These are phyloP conservation scores for Sporothrix euskadiensis DNA, from an alignment of 2,329 filamentous ascomycete genomes.

Conservation along the genomic window DNA sequence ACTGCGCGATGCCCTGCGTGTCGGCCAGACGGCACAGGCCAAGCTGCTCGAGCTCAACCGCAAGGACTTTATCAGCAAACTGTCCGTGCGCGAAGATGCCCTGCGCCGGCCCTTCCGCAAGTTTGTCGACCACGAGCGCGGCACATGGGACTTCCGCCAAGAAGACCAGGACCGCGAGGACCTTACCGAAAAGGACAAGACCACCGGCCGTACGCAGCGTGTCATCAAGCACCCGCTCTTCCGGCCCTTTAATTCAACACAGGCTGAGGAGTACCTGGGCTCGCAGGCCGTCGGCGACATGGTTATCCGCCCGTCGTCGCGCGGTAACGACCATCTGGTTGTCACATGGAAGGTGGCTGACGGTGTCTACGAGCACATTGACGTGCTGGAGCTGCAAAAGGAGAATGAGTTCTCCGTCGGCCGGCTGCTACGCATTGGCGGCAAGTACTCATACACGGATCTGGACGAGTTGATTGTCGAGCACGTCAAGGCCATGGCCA, in stretches of 20 bases:
- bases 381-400: constrained; percentile 95
- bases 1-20: constrained; percentile 71
- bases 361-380: constrained; percentile 94
- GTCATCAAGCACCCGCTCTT: constrained; percentile 98
- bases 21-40: constrained; percentile 82
- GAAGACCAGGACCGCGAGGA: constrained; percentile 82
- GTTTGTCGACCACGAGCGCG: constrained; percentile 68
- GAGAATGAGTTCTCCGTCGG: constrained; percentile 96
- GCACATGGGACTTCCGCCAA: constrained; percentile 83
- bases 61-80: constrained; percentile 77
- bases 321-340: constrained; percentile 90
- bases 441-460: constrained; percentile 91
- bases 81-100: constrained; percentile 80
- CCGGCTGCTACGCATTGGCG: constrained; percentile 77
- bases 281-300: constrained; percentile 84
- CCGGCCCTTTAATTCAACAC: constrained; percentile 84
- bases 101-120: constrained; percentile 71
- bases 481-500: constrained; percentile 96
- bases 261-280: constrained; percentile 91
- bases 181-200: constrained; percentile 80
- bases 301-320: constrained; percentile 92
- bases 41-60: constrained; percentile 87
- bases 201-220: constrained; percentile 80
- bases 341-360: constrained; percentile 98
- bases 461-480: constrained; percentile 95